Base-by-base conservation (phyloP, 208 protist genomes). In the Trypanosoma rangeli region DNA sequence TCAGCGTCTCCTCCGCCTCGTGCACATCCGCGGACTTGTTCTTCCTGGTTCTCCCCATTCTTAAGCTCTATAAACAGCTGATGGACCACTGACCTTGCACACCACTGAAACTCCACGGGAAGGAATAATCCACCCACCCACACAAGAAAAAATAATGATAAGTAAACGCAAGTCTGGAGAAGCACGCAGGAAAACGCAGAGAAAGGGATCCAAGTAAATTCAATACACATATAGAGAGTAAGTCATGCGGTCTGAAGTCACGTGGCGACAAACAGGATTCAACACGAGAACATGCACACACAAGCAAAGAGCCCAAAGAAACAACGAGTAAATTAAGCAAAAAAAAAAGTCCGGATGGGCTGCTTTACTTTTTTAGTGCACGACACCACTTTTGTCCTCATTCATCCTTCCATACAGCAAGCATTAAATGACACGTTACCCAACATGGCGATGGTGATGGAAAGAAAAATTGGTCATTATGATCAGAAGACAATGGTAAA, bases 21-120 rank as follows among this genome's bases (percentile, higher is more conserved):
- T 59, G 46, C 0, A 28, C 22, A 10, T 55, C 46, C 28, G 57
- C 18, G 22, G 58, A 10, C 55, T 57, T 48, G 59, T 73, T 79
- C 63, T 87, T 87, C 74, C 90, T 93, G 71, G 84, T 89, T 26
- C 84, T 70, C 3, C 65, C 82, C 84, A 93, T 93, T 42, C 12
- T 24, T 24, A 58, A 18, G 8, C 28, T n/a, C 8, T 15, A 50
- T 50, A 20, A 22, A 42, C 2, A 64, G 49, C 63, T 49, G 22
- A 53, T 53, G n/a, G 49, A 24, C 16, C 22, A 9, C n/a, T 12
- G 49, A 18, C 49, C 1, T 24, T 53, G 42, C 12, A 9, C 15
- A 18, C 42, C 42, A 9, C 15, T 9, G 5, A 46, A 46, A 20
- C 13, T 18, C 42, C 15, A 18, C 42, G 15, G 42, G 13, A 46